Evolutionary conservation across 164 flowering plant genomes (phyloP).

Genomic region (Tetracentron sinense): DNA sequence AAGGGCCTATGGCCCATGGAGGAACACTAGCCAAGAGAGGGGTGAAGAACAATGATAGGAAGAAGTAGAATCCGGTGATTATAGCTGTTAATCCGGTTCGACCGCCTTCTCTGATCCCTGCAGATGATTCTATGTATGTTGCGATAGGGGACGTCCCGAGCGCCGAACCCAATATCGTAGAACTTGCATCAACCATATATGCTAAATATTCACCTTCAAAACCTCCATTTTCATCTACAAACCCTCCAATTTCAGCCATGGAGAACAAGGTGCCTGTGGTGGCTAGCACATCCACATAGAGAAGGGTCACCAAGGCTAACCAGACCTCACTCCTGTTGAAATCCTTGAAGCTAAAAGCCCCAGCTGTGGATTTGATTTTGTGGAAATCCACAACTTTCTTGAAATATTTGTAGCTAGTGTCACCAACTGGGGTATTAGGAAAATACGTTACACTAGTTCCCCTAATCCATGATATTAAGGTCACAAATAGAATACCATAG

Average conservation of each 20-base stretch:
- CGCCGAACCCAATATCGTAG: slow-evolving; percentile 57
- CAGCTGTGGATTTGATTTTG: slow-evolving; percentile 51
- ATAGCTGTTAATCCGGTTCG: slow-evolving; percentile 78
- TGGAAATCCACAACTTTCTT: slow-evolving; percentile 71
- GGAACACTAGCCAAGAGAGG: slow-evolving; percentile 74
- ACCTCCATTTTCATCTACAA: slow-evolving; percentile 47
- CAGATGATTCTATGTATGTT: slow-evolving; percentile 70
- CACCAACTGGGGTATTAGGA: slow-evolving; percentile 60
- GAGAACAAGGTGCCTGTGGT: slow-evolving; percentile 75
- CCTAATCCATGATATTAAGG: slow-evolving; percentile 71
- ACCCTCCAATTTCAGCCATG: slow-evolving; percentile 72
- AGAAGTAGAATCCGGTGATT: slow-evolving; percentile 49
- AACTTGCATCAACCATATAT: slow-evolving; percentile 67
- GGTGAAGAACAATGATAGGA: slow-evolving; percentile 56
- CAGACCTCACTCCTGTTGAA: slow-evolving; percentile 62
- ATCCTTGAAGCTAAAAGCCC: slow-evolving; percentile 52
- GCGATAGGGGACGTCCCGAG: slow-evolving; percentile 68
- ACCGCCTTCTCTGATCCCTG: slow-evolving; percentile 84
- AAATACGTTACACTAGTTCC: slow-evolving; percentile 63
- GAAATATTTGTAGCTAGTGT: slow-evolving; percentile 53
- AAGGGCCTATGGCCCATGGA: slow-evolving; percentile 89
- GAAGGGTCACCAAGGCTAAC: slow-evolving; percentile 57
- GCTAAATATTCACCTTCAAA: slow-evolving; percentile 82
- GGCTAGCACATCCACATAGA: slow-evolving; percentile 75
- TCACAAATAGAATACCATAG: slow-evolving; percentile 68